A percentile compares a stretch with the other conserved stretches of the same genome.
These are phyloP conservation scores for Fusarium metavorans DNA, from an alignment of 2,329 filamentous ascomycete genomes.

Conservation along the genomic window DNA sequence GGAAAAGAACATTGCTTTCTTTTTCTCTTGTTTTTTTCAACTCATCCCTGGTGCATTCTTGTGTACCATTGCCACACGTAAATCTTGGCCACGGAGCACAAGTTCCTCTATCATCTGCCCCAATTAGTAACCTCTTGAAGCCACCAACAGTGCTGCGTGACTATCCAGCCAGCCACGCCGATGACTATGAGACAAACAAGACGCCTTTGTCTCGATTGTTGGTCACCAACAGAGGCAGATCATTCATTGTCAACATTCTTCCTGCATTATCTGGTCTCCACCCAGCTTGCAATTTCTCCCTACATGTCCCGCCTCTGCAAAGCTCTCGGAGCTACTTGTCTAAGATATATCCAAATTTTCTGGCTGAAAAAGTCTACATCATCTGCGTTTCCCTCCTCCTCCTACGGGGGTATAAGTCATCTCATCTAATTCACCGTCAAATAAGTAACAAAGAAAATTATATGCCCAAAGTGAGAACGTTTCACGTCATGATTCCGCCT, in stretches of 20 bases:
- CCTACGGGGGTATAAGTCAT: conserved; percentile 47
- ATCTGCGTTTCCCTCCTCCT: conserved; percentile 40
- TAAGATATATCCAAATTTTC: conserved; percentile 40
- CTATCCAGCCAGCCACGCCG: background rate
- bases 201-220: background rate
- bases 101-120: background rate
- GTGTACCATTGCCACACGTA: conserved; percentile 24
- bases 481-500: conserved; percentile 45
- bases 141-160: background rate
- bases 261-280: background rate
- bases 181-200: background rate
- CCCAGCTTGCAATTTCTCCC: conserved; percentile 3
- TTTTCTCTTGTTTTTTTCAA: background rate
- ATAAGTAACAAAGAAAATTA: conserved; percentile 44
- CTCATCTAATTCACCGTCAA: conserved; percentile 47
- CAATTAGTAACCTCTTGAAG: background rate
- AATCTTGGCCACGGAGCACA: background rate
- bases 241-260: background rate
- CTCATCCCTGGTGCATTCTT: conserved; percentile 6
- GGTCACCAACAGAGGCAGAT: background rate
- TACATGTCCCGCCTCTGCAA: conserved; percentile 5
- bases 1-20: background rate
- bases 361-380: conserved; percentile 34
- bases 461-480: conserved; percentile 43
- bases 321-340: conserved; percentile 22